phyloP scores from a whole-genome alignment of 805 yeast genomes.

The Wickerhamiella domercqiae region DNA sequence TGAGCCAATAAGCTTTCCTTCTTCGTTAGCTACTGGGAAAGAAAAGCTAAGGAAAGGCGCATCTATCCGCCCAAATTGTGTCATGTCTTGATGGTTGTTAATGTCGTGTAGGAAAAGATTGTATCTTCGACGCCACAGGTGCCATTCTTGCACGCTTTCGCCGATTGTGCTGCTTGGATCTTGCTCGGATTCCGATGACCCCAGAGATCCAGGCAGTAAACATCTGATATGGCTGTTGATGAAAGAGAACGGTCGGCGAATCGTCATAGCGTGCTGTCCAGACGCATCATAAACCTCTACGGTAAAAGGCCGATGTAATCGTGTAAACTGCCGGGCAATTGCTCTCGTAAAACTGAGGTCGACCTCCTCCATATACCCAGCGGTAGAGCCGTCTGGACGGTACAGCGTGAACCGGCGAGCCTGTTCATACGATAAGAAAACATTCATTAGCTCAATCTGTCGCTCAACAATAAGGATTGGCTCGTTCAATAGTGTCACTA shows the following conservation, averaged over 20 bases:
- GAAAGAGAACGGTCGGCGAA: slow-evolving; percentile 70
- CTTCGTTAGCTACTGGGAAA: slow-evolving; percentile 55
- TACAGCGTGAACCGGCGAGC: slow-evolving; percentile 59
- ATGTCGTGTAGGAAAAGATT: slow-evolving; percentile 42
- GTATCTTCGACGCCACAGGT: slow-evolving; percentile 80
- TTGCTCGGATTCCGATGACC: slow-evolving; percentile 20
- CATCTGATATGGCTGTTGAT: slow-evolving; percentile 80
- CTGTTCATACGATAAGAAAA: slow-evolving; percentile 82
- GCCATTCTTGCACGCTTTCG: slow-evolving; percentile 88
- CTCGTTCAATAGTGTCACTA: slow-evolving; percentile 47
- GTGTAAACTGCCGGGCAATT: slow-evolving; percentile 67
- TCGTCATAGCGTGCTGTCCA: slow-evolving; percentile 27
- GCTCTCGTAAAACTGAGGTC: slow-evolving; percentile 55
- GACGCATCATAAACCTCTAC: slow-evolving; percentile 24
- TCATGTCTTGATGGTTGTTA: slow-evolving; percentile 29
- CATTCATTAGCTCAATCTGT: slow-evolving; percentile 74
- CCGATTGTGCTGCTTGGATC: slow-evolving; percentile 46
- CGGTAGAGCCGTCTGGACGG: slow-evolving; percentile 54
- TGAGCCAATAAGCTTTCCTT: slow-evolving; percentile 47
- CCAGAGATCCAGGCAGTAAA: slow-evolving; percentile 36
- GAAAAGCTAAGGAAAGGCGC: slow-evolving; percentile 76
- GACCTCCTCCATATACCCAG: slow-evolving; percentile 74
- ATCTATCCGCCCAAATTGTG: slow-evolving; percentile 79
- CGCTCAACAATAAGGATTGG: slow-evolving; percentile 83
- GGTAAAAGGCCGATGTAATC: slow-evolving; percentile 64